Percentiles rank a stretch among this genome's conserved stretches.
Evolutionary conservation across 2,329 filamentous ascomycete genomes (phyloP).

Genomic region (Calonectria pauciramosa): DNA sequence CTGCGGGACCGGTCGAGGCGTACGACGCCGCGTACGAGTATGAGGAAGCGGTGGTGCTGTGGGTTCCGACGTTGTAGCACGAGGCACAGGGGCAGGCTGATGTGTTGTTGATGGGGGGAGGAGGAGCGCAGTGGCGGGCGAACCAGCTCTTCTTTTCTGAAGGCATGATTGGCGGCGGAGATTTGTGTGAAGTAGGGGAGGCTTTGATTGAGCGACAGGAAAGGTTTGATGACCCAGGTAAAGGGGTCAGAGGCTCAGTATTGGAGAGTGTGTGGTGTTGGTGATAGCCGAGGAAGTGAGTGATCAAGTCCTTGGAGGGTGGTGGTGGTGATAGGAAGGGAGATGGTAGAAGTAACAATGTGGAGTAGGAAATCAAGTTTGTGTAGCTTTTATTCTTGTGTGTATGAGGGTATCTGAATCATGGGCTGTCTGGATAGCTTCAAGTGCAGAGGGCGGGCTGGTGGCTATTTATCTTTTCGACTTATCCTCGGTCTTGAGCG

Average conservation of each 20-base stretch:
- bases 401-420: neutral
- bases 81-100: conserved; percentile 53
- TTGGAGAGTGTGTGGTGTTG: conserved; percentile 18
- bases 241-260: neutral
- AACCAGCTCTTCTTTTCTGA: conserved; percentile 54
- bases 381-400: neutral
- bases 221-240: neutral
- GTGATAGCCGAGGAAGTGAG: conserved; percentile 13
- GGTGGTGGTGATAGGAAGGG: neutral
- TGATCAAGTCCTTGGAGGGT: neutral
- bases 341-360: neutral
- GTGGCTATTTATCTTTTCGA: conserved; percentile 43
- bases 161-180: conserved; percentile 43
- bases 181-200: neutral
- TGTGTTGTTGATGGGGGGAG: conserved; percentile 52
- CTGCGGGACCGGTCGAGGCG: conserved; percentile 11
- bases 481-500: conserved; percentile 16
- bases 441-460: conserved; percentile 19
- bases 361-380: neutral
- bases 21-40: conserved; percentile 12
- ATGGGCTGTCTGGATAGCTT: neutral
- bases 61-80: conserved; percentile 49
- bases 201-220: neutral
- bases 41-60: conserved; percentile 33
- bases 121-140: conserved; percentile 56